Evolutionary conservation across 208 protist genomes (phyloP), one percentile per base, ranked within the genome.

Genomic region (Phytomonas sp.): DNA sequence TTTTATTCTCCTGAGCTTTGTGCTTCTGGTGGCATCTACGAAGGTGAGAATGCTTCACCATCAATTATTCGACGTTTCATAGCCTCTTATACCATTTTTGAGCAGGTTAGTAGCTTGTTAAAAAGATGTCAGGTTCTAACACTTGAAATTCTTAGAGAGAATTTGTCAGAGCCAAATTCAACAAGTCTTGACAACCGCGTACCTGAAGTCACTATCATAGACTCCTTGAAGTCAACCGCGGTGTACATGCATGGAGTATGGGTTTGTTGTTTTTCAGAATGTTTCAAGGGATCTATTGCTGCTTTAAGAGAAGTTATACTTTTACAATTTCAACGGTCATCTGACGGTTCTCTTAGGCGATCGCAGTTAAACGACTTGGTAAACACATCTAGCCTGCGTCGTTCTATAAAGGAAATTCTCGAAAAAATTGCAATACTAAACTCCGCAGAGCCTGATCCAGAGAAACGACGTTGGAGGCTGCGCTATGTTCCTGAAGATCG

Each of bases 181-280:
- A 72, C 29, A 70, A 74, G 8, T 16, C 64, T 30, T 63, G 29
- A 31, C 45, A 42, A 10, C 14, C 60, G 60, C 14, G 31, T 64
- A 64, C 11, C 60, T 23, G 19, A 68, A 16, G 64, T 19, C 1
- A 68, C 11, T 31, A 34, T 59, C 29, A 30, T 36, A 19, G 31
- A 12, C 36, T 60, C 61, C 79, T 83, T 62, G 60, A 92, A 29
- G 52, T 95, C 11, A 78, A 81, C 63, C 37, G 84, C 86, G 0
- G 76, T 92, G 45, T 92, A 79, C 71, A 84, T 90, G 77, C 91
- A 96, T 61, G 91, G 91, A 31, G 91, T 96, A 36, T 96, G 91
- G 91, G 77, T 94, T 0, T 78, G 78, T 19, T 79, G 82, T 32
- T 70, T 45, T n/a, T 74, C 77, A 33, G 66, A 79, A 0, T 66